These are phyloP conservation scores for Pichia kudriavzevii DNA, from an alignment of 1,139 yeast genomes.

Conservation along the genomic window DNA sequence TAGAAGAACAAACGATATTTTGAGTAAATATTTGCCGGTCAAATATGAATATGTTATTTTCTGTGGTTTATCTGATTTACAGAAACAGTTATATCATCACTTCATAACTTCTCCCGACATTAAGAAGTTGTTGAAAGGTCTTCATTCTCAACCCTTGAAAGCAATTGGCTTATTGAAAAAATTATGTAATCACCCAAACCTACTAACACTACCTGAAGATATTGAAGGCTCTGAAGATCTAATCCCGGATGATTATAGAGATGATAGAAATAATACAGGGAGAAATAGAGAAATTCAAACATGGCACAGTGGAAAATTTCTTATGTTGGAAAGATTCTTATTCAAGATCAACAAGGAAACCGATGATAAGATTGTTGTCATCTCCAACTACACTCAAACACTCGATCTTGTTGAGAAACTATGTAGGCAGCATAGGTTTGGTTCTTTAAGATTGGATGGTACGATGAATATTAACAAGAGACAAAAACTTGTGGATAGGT, in stretches of 20 bases:
- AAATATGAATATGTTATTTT: slow-evolving; percentile 95
- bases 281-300: slow-evolving; percentile 52
- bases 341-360: slow-evolving; percentile 71
- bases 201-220: slow-evolving; percentile 69
- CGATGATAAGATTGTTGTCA: slow-evolving; percentile 87
- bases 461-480: slow-evolving; percentile 87
- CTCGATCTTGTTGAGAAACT: slow-evolving; percentile 80
- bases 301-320: slow-evolving; percentile 56
- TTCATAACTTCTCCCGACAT: slow-evolving; percentile 80
- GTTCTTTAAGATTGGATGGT: slow-evolving; percentile 83
- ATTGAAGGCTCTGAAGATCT: slow-evolving; percentile 58
- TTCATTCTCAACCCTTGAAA: slow-evolving; percentile 75
- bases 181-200: slow-evolving; percentile 88
- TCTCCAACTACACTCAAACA: slow-evolving; percentile 92
- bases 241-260: slow-evolving; percentile 69
- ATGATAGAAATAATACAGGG: slow-evolving; percentile 30
- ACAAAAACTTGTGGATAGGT: slow-evolving; percentile 83
- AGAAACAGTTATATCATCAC: slow-evolving; percentile 59
- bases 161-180: slow-evolving; percentile 87
- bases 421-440: slow-evolving; percentile 72
- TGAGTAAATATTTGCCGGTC: slow-evolving; percentile 88
- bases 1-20: slow-evolving; percentile 89
- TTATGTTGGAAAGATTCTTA: slow-evolving; percentile 65
- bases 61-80: slow-evolving; percentile 77
- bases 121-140: slow-evolving; percentile 57